Evolutionary conservation across 805 yeast genomes (phyloP).

Genomic region (Alloascoidea hylecoeti): DNA sequence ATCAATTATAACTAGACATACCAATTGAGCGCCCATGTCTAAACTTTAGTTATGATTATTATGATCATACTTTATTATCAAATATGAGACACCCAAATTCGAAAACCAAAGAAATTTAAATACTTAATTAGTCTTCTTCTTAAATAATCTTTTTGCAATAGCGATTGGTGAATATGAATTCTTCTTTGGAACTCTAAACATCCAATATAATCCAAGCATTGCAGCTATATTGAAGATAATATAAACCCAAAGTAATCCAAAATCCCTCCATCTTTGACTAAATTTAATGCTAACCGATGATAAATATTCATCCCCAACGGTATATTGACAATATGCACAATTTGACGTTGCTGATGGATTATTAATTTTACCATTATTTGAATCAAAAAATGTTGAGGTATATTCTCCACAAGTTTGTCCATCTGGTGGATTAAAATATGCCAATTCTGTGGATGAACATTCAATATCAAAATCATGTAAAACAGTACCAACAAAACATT

Average conservation of each 20-base stretch:
- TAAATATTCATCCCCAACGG: constrained; percentile 28
- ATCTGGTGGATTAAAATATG: constrained; percentile 33
- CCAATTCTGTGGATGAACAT: constrained; percentile 36
- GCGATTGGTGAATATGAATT: too few species aligned
- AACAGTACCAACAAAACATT: constrained; percentile 32
- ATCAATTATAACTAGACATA: too few species aligned
- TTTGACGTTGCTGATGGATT: constrained; percentile 31
- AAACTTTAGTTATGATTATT: too few species aligned
- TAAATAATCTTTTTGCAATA: too few species aligned
- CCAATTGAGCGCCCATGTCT: too few species aligned
- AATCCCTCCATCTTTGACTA: constrained; percentile 45
- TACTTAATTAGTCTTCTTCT: too few species aligned
- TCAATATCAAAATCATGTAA: constrained; percentile 35
- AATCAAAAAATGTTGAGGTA: constrained; percentile 25
- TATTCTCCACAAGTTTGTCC: constrained; percentile 56
- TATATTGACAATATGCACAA: constrained; percentile 28
- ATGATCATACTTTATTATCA: too few species aligned
- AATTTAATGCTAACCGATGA: constrained; percentile 26
- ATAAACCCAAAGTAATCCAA: constrained; percentile 48
- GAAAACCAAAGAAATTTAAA: too few species aligned
- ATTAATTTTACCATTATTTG: constrained; percentile 41
- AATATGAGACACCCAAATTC: too few species aligned
- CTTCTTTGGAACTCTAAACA: constrained; percentile 10
- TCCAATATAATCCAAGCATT: constrained; percentile 16
- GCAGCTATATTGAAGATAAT: constrained; percentile 34